Percentiles rank a stretch among this genome's conserved stretches.
Evolutionary conservation across 1,139 yeast genomes (phyloP).

Genomic region (Meyerozyma smithsonii): DNA sequence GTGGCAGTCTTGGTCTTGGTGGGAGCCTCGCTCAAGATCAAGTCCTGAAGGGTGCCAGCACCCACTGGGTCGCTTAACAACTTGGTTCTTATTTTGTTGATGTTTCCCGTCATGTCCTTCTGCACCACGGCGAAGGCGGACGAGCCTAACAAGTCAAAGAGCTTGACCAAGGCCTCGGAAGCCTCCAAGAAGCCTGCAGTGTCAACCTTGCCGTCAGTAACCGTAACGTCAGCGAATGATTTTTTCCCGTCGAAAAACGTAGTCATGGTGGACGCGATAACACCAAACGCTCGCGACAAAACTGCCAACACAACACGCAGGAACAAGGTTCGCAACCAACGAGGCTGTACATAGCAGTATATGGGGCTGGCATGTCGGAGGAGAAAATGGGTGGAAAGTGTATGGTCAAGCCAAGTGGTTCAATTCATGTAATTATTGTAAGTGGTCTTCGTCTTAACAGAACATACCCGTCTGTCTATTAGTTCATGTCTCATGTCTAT

Average conservation of each 20-base stretch:
- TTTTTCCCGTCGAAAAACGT: constrained; percentile 76
- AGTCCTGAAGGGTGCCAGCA: constrained; percentile 67
- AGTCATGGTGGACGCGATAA: constrained; percentile 33
- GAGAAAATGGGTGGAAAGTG: too few species aligned
- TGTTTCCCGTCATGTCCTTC: constrained; percentile 85
- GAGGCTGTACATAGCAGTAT: too few species aligned
- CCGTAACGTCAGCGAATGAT: constrained; percentile 72
- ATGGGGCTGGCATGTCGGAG: too few species aligned
- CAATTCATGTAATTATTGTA: too few species aligned
- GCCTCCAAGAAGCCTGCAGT: constrained; percentile 80
- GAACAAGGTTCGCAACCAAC: too few species aligned
- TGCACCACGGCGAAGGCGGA: constrained; percentile 83
- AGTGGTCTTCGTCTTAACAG: too few species aligned
- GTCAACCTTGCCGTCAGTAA: constrained; percentile 58
- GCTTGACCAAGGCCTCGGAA: constrained; percentile 73
- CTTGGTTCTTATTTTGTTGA: constrained; percentile 66
- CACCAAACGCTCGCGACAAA: not conserved
- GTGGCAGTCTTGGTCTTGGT: constrained; percentile 75
- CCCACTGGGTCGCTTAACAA: constrained; percentile 60
- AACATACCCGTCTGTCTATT: too few species aligned
- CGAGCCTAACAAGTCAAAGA: constrained; percentile 81
- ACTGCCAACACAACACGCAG: too few species aligned
- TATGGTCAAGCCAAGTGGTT: too few species aligned
- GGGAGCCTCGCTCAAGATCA: constrained; percentile 65
- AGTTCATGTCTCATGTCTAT: not conserved